These are phyloP conservation scores for Peronospora destructor DNA, from an alignment of 352 stramenopile species.

Conservation along the genomic window DNA sequence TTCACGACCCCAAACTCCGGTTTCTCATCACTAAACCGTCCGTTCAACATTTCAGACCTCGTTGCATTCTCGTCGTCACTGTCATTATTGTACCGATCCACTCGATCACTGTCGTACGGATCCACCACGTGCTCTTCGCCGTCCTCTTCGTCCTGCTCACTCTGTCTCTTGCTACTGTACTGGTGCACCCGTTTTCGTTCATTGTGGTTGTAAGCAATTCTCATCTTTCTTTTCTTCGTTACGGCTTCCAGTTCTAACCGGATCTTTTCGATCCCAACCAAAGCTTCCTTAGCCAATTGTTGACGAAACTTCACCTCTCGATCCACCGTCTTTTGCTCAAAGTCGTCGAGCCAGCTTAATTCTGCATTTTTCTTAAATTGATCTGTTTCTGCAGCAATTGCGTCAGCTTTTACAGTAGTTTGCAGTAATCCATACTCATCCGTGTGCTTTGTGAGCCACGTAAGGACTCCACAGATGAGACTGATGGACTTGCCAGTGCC, in stretches of 20 bases:
- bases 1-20: constrained; percentile 49
- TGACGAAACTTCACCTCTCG: constrained; percentile 43
- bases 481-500: constrained; percentile 90
- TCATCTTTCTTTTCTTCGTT: constrained; percentile 65
- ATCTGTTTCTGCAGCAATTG: neutral
- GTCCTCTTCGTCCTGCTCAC: constrained; percentile 19
- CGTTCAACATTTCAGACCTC: neutral
- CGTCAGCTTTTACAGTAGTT: constrained; percentile 4
- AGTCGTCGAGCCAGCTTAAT: constrained; percentile 54
- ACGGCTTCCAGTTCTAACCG: constrained; percentile 36
- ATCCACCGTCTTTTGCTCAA: constrained; percentile 43
- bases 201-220: constrained; percentile 54
- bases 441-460: constrained; percentile 75
- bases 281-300: constrained; percentile 32
- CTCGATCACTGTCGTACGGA: constrained; percentile 65
- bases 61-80: constrained; percentile 35
- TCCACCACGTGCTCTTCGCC: constrained; percentile 63
- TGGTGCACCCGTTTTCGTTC: constrained; percentile 41
- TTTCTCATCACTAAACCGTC: constrained; percentile 19
- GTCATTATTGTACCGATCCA: constrained; percentile 10
- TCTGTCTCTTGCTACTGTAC: constrained; percentile 3
- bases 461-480: constrained; percentile 83
- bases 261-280: constrained; percentile 53
- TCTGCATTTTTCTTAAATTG: constrained; percentile 25
- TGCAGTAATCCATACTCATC: constrained; percentile 63